phyloP scores from a whole-genome alignment of 768 basidiomycete species.

The Phlebiopsis flavidoalba region DNA sequence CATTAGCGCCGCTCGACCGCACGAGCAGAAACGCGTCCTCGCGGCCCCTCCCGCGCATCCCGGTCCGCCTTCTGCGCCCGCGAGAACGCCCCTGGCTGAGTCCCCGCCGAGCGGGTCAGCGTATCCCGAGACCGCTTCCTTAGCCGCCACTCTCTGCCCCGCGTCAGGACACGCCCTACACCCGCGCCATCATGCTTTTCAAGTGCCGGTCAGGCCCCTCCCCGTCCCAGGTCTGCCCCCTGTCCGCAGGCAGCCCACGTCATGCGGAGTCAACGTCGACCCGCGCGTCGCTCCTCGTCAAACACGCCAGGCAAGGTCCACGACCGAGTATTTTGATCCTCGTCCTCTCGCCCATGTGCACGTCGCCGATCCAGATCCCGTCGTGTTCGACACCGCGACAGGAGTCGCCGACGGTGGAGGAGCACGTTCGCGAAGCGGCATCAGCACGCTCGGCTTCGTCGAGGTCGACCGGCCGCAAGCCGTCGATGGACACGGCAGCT shows the following conservation, averaged over 20 bases:
- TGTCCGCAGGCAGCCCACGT: neutral
- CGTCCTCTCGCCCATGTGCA: neutral
- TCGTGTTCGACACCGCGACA: slow-evolving; percentile 6
- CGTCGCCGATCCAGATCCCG: slow-evolving; percentile 6
- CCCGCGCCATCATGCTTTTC: neutral
- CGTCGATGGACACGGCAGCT: neutral
- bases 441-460: slow-evolving; percentile 7
- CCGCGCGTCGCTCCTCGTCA: slow-evolving; percentile 1
- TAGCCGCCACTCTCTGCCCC: neutral
- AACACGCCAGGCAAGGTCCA: slow-evolving; percentile 1
- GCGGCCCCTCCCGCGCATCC: slow-evolving; percentile 1
- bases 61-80: neutral
- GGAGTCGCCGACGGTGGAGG: slow-evolving; percentile 3
- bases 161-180: neutral
- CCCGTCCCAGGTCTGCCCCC: neutral
- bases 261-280: neutral
- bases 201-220: neutral
- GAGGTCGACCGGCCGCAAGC: slow-evolving; percentile 3
- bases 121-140: slow-evolving; percentile 5
- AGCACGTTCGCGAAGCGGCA: slow-evolving; percentile 5
- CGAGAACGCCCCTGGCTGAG: neutral
- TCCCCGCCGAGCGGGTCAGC: neutral
- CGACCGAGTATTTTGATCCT: slow-evolving; percentile 8
- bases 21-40: neutral
- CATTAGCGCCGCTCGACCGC: neutral